Conservation (phyloP, 176 grass and related monocot genomes). For the Chrysopogon serrulatus region DNA sequence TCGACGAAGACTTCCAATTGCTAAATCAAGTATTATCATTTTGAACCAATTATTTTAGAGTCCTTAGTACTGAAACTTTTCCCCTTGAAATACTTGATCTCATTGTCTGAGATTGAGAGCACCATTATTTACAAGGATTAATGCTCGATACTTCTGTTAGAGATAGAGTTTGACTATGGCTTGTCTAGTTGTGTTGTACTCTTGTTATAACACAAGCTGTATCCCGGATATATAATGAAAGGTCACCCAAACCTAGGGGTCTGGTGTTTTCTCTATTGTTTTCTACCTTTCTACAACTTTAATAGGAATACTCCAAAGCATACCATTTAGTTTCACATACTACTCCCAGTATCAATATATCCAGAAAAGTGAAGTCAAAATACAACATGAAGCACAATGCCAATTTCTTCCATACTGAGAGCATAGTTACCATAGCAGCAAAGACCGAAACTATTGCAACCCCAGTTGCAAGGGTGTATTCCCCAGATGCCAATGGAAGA, state of each 20-base stretch:
- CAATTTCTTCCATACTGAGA: neutral
- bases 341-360: neutral
- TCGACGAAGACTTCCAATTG: neutral
- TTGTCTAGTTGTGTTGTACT: too few species aligned
- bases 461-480: slow-evolving; percentile 73
- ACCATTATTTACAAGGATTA: neutral
- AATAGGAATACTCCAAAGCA: neutral
- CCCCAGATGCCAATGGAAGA: slow-evolving; percentile 91
- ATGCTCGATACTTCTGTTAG: neutral
- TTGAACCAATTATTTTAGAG: neutral
- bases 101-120: neutral
- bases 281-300: too few species aligned
- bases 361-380: neutral
- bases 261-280: too few species aligned
- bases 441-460: slow-evolving; percentile 65
- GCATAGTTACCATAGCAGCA: slow-evolving; percentile 63
- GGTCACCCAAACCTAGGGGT: too few species aligned
- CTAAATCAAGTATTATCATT: neutral
- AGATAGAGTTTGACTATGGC: too few species aligned
- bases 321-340: neutral
- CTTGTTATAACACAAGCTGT: too few species aligned
- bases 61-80: neutral
- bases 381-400: neutral
- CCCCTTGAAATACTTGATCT: neutral
- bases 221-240: too few species aligned